Evolutionary conservation across 169 alveolate genomes (phyloP), one percentile per base, ranked within the genome.

Genomic region (Theileria equi): DNA sequence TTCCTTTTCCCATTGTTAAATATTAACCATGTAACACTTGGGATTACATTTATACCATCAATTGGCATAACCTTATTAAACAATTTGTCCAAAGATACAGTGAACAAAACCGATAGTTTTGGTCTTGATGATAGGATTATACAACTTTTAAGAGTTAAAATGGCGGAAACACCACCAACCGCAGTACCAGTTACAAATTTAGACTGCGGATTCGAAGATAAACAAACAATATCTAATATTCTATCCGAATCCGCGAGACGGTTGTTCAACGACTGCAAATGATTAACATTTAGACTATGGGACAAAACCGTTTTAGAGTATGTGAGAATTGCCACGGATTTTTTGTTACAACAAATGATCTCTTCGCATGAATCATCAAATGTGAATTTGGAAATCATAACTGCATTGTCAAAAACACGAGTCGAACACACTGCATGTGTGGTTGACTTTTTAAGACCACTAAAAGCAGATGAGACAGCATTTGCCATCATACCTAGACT

Each of bases 401-500:
- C 78, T 7, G 83, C 50, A 34, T 52, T 63, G 49, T 50, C 43
- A 48, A 72, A 72, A 17, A 54, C 66, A 34, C 57, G 55, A 6
- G 70, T 57, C 0, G 83, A 72, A 21, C 83, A 72, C 5, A 72
- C 4, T 2, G 54, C 65, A 23, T 72, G 77, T 0, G 83, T 35
- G 13, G 62, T 66, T 17, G 83, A 34, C 36, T 72, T 72, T 41
- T 65, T 60, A 57, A 72, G 38, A 23, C 78, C 69, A 7, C 77
- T 62, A 21, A 72, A 63, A 5, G 83, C 83, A 13, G 83, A 72
- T 11, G 82, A 71, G 6, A 72, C 78, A 0, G 83, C 83, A 35
- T 54, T 77, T 3, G 83, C 83, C 83, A 72, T 72, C 21, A 72
- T 44, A 1, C 83, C 83, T n/a, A 72, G 63, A 17, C 74, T 68